These are phyloP conservation scores for Knoxdaviesia capensis DNA, from an alignment of 2,329 filamentous ascomycete species.

Conservation along the genomic window DNA sequence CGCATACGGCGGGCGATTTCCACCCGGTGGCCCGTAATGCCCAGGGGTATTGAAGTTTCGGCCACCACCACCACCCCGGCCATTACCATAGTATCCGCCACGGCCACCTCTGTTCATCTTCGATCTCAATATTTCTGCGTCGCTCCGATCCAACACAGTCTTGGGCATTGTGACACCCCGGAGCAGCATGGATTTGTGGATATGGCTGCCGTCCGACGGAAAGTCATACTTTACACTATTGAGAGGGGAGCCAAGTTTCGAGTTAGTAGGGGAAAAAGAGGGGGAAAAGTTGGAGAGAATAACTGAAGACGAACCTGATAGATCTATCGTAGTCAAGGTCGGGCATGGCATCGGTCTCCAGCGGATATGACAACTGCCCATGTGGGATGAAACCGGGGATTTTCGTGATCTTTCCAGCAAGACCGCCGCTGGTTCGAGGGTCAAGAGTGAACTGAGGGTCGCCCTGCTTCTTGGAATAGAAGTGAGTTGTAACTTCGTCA, in stretches of 20 bases:
- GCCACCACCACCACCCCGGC: conserved; percentile 1
- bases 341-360: conserved; percentile 52
- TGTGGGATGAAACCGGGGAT: conserved; percentile 73
- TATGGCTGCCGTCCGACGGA: conserved; percentile 40
- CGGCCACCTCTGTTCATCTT: conserved; percentile 25
- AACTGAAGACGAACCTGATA: conserved; percentile 41
- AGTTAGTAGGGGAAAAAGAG: not conserved
- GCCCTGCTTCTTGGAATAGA: conserved; percentile 79
- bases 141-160: conserved; percentile 52
- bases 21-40: too few species aligned
- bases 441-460: conserved; percentile 50
- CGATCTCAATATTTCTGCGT: conserved; percentile 52
- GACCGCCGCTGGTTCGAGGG: conserved; percentile 51
- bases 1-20: too few species aligned
- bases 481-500: conserved; percentile 61
- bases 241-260: conserved; percentile 8
- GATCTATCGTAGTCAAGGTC: conserved; percentile 71
- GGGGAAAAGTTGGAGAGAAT: not conserved
- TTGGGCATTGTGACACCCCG: conserved; percentile 58
- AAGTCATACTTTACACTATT: conserved; percentile 68
- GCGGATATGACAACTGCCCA: conserved; percentile 56
- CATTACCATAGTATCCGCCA: conserved; percentile 2
- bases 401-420: conserved; percentile 65
- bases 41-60: too few species aligned
- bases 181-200: conserved; percentile 88